Conservation (phyloP, 192 early-diverging fungal genomes). For the Umbelopsis sp. region DNA sequence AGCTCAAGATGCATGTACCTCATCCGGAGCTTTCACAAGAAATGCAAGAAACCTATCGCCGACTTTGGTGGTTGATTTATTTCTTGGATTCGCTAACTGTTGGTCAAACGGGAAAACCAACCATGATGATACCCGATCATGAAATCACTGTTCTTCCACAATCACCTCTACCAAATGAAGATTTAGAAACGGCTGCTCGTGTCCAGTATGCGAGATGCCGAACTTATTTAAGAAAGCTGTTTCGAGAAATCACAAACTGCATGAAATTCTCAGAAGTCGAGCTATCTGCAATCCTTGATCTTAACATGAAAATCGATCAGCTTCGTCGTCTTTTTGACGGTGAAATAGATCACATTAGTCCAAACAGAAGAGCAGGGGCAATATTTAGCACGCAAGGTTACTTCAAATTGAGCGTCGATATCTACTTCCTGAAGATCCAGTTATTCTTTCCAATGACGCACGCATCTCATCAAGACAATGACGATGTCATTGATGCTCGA, state of each 20-base stretch:
- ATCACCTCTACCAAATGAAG: constrained; percentile 6
- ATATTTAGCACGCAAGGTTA: constrained; percentile 12
- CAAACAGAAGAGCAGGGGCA: neutral
- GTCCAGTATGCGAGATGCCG: constrained; percentile 21
- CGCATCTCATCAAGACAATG: neutral
- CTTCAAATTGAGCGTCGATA: constrained; percentile 17
- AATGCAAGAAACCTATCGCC: constrained; percentile 16
- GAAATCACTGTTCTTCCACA: constrained; percentile 15
- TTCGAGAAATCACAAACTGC: constrained; percentile 1
- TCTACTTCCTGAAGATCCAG: constrained; percentile 16
- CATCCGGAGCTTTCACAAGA: constrained; percentile 12
- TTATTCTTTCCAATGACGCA: constrained; percentile 3
- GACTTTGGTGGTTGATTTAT: constrained; percentile 15
- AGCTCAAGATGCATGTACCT: constrained; percentile 11
- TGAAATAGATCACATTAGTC: constrained; percentile 10
- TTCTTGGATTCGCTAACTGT: constrained; percentile 12
- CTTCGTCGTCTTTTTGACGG: neutral
- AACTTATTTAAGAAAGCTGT: neutral
- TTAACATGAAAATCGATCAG: constrained; percentile 2
- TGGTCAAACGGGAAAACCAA: constrained; percentile 13
- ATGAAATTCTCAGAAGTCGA: constrained; percentile 7
- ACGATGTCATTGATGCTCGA: neutral
- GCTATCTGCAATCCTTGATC: neutral
- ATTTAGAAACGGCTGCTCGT: constrained; percentile 20
- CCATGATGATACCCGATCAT: constrained; percentile 10